Conservation (phyloP, 352 stramenopile species). For the Phytopythium kandeliae region DNA sequence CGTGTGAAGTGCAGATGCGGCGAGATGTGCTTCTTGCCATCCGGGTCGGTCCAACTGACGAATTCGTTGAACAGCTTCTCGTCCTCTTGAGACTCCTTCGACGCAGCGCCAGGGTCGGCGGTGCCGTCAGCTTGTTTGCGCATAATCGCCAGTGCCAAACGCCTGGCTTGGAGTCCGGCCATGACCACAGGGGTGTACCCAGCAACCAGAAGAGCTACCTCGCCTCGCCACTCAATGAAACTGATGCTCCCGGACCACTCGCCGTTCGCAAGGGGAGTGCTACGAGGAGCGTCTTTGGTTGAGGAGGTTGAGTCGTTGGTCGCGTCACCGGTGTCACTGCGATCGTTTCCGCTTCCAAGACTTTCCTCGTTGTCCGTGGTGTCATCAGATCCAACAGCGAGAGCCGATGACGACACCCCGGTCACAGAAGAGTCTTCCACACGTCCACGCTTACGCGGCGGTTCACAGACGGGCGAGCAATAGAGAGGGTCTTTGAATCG, state of each 20-base stretch:
- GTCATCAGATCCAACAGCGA: conserved; percentile 9
- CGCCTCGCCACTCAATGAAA: conserved; percentile 81
- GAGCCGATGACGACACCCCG: not conserved
- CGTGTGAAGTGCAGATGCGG: conserved; percentile 71
- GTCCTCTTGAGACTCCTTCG: conserved; percentile 47
- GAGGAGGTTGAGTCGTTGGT: conserved; percentile 7
- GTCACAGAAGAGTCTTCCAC: conserved; percentile 27
- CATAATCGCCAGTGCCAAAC: conserved; percentile 68
- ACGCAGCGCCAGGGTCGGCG: conserved; percentile 6
- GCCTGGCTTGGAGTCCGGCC: conserved; percentile 69
- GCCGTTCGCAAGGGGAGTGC: conserved; percentile 46
- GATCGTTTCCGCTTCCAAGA: conserved; percentile 10
- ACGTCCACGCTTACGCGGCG: conserved; percentile 60
- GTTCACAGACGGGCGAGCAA: conserved; percentile 63
- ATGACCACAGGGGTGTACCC: conserved; percentile 76
- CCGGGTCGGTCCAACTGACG: conserved; percentile 62
- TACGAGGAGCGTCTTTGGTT: conserved; percentile 6
- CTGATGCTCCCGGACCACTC: conserved; percentile 78
- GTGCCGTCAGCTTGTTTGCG: conserved; percentile 26
- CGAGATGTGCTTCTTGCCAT: conserved; percentile 60
- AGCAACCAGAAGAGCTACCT: conserved; percentile 71
- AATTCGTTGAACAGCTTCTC: conserved; percentile 85
- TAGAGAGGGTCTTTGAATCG: conserved; percentile 74
- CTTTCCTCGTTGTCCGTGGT: conserved; percentile 12
- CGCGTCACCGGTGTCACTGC: conserved; percentile 15